Evolutionary conservation across 208 protist genomes (phyloP).

Genomic region (Jaenimonas drosophilae): DNA sequence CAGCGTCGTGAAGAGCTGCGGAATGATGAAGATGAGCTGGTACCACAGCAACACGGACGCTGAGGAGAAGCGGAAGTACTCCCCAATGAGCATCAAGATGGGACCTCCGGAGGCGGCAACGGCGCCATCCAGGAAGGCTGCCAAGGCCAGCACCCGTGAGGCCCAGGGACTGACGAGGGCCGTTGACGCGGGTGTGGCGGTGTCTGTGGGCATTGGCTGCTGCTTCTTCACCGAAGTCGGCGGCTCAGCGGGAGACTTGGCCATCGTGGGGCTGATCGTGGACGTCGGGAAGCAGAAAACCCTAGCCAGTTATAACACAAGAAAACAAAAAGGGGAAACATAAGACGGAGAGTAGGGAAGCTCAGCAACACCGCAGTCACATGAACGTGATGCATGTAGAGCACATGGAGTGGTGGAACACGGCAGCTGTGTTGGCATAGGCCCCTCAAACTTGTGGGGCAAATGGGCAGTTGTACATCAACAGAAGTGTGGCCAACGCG

Average conservation of each 20-base stretch:
- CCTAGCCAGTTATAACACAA: not conserved
- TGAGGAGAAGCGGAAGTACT: conserved; percentile 20
- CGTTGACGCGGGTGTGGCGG: too few species aligned
- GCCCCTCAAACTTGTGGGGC: too few species aligned
- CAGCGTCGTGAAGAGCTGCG: conserved; percentile 37
- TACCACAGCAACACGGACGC: conserved; percentile 12
- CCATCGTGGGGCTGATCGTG: not conserved
- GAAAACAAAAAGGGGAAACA: conserved; percentile 1
- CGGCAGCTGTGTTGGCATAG: too few species aligned
- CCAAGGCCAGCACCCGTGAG: not conserved
- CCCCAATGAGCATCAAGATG: conserved; percentile 19
- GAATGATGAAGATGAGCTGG: conserved; percentile 48
- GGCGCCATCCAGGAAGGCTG: conserved; percentile 17
- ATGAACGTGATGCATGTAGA: conserved; percentile 6
- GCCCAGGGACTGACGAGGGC: not conserved
- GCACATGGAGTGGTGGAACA: too few species aligned
- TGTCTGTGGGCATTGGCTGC: too few species aligned
- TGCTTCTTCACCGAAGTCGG: too few species aligned
- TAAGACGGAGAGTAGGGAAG: not conserved
- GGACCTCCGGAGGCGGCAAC: conserved; percentile 17
- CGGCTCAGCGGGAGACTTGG: not conserved
- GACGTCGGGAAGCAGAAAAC: not conserved
- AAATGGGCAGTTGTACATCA: too few species aligned
- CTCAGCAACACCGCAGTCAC: not conserved
- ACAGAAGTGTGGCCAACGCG: too few species aligned